Evolutionary conservation across 257 asterid genomes (phyloP).

Genomic region (Penstemon barbatus): DNA sequence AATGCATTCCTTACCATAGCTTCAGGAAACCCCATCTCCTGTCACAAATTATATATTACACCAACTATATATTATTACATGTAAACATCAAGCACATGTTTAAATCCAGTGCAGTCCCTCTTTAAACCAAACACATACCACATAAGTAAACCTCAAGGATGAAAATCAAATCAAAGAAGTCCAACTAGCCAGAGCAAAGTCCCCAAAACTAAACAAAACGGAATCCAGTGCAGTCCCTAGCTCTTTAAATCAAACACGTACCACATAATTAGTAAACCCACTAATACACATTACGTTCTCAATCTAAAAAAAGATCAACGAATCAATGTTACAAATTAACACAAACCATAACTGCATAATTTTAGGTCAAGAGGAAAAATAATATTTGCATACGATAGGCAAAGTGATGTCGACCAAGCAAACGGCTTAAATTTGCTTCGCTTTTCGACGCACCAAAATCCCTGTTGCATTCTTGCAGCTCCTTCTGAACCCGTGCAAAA

Average conservation of each 20-base stretch:
- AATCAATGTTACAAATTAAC: neutral
- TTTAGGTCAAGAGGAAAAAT: neutral
- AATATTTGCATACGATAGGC: slow-evolving; percentile 46
- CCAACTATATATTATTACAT: neutral
- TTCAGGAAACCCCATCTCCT: slow-evolving; percentile 98
- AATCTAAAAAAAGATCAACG: neutral
- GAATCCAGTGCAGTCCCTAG: too few relatives aligned
- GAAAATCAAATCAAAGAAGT: neutral
- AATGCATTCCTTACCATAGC: slow-evolving; percentile 61
- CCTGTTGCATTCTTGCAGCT: slow-evolving; percentile 81
- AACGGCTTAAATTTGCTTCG: slow-evolving; percentile 62
- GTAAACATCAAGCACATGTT: too few relatives aligned
- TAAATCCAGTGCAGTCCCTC: too few relatives aligned
- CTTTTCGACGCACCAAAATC: slow-evolving; percentile 67
- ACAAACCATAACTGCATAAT: neutral
- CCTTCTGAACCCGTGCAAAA: slow-evolving; percentile 87
- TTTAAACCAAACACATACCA: too few relatives aligned
- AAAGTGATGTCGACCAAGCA: slow-evolving; percentile 89
- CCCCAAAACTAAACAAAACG: neutral
- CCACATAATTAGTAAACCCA: too few relatives aligned
- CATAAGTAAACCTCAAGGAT: too few relatives aligned
- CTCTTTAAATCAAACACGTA: too few relatives aligned
- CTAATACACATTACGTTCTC: too few relatives aligned
- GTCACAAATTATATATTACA: slow-evolving; percentile 27
- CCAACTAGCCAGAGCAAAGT: neutral